phyloP scores from a whole-genome alignment of 768 basidiomycete genomes.

The Termitomyces sp. region DNA sequence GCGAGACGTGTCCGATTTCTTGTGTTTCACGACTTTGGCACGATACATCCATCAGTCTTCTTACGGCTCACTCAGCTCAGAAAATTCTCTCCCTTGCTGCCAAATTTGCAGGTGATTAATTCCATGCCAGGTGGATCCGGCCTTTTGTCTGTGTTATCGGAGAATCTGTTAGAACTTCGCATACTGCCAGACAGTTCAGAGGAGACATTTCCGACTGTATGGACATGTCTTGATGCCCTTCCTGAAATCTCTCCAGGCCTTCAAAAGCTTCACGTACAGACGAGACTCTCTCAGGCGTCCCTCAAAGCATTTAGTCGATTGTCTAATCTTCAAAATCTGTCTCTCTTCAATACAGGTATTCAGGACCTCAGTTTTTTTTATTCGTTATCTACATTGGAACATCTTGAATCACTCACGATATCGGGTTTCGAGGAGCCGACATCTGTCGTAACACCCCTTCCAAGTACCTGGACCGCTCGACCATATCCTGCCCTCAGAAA shows the following conservation, averaged over 20 bases:
- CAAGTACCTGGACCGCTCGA: neutral
- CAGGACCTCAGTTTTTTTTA: constrained; percentile 1
- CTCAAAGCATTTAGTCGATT: neutral
- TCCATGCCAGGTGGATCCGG: constrained; percentile 4
- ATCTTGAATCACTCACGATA: neutral
- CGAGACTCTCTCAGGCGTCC: neutral
- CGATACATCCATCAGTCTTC: constrained; percentile 5
- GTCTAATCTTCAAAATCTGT: neutral
- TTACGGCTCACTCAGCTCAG: constrained; percentile 3
- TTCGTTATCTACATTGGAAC: neutral
- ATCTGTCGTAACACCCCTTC: neutral
- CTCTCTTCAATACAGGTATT: neutral
- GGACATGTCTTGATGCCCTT: neutral
- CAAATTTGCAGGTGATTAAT: neutral
- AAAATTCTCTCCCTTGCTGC: neutral
- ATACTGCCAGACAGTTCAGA: neutral
- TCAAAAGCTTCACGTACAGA: neutral
- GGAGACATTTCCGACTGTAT: neutral
- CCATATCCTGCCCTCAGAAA: constrained; percentile 1
- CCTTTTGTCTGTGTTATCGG: neutral
- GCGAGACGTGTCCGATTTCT: constrained; percentile 3
- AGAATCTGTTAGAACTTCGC: neutral
- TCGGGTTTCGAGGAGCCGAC: neutral
- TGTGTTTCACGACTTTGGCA: neutral
- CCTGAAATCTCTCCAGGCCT: neutral